Percentiles rank a stretch among this genome's conserved stretches.
Evolutionary conservation across 768 basidiomycete genomes (phyloP).

Genomic region (Boletus rubroflammeus): DNA sequence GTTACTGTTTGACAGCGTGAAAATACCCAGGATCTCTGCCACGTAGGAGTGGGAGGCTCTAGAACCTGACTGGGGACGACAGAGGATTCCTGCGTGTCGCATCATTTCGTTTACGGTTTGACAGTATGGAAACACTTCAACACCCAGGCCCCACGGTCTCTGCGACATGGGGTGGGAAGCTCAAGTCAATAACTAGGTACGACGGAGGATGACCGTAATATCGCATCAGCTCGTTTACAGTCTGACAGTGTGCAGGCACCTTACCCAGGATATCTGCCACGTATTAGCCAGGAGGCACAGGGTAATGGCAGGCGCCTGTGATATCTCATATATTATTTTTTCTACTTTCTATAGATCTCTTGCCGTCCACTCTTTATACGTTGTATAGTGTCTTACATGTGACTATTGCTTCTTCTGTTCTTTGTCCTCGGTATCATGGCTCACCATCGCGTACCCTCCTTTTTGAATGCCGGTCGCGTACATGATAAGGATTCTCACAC

Average conservation of each 20-base stretch:
- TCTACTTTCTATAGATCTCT: background rate
- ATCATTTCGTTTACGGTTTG: background rate
- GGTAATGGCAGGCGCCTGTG: background rate
- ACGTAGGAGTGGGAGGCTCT: background rate
- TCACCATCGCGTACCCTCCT: background rate
- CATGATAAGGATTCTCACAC: too few species aligned
- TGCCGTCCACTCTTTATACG: background rate
- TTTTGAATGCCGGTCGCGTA: background rate
- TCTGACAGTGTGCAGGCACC: background rate
- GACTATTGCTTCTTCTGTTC: background rate
- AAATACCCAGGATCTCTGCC: background rate
- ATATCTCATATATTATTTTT: background rate
- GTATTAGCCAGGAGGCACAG: background rate
- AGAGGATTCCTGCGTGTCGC: background rate
- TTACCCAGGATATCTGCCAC: background rate
- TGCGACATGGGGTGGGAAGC: too few species aligned
- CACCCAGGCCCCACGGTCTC: background rate
- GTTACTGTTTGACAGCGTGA: background rate
- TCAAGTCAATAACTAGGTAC: background rate
- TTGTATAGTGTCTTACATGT: background rate
- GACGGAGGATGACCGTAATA: background rate
- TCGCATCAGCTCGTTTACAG: background rate
- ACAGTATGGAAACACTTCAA: background rate
- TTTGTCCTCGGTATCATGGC: background rate
- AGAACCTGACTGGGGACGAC: background rate